A percentile compares a stretch with the other conserved stretches of the same genome.
These are phyloP conservation scores for Pulveroboletus ravenelii DNA, from an alignment of 768 basidiomycete species.

Conservation along the genomic window DNA sequence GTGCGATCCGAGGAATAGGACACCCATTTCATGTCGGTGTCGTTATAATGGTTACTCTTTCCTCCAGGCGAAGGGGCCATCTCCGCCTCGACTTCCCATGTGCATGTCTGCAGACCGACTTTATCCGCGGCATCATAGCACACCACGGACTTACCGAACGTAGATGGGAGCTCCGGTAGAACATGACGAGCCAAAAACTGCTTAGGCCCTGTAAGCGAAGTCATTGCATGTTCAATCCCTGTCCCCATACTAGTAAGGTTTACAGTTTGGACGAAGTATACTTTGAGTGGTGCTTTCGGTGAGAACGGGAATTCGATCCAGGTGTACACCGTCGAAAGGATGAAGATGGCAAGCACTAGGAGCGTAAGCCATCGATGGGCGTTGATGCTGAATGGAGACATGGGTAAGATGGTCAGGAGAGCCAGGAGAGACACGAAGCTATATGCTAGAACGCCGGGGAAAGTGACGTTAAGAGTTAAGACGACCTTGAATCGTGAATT, in stretches of 20 bases:
- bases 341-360: conserved; percentile 37
- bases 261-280: conserved; percentile 66
- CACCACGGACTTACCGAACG: conserved; percentile 32
- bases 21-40: conserved; percentile 37
- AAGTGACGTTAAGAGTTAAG: background rate
- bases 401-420: conserved; percentile 50
- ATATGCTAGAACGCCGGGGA: conserved; percentile 42
- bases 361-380: conserved; percentile 38
- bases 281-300: conserved; percentile 54
- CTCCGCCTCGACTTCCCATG: conserved; percentile 39
- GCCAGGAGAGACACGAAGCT: conserved; percentile 40
- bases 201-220: conserved; percentile 42
- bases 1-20: conserved; percentile 38
- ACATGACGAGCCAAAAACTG: conserved; percentile 41
- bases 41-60: background rate
- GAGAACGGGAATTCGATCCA: conserved; percentile 60
- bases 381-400: conserved; percentile 61
- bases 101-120: conserved; percentile 43
- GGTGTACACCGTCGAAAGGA: conserved; percentile 40
- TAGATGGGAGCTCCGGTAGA: conserved; percentile 50
- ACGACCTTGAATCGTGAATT: background rate
- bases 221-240: conserved; percentile 32
- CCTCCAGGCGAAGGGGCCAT: conserved; percentile 38
- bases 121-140: conserved; percentile 27
- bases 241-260: conserved; percentile 34